Evolutionary conservation across 2,329 filamentous ascomycete genomes (phyloP).

Genomic region (Cladosporium colombiae): DNA sequence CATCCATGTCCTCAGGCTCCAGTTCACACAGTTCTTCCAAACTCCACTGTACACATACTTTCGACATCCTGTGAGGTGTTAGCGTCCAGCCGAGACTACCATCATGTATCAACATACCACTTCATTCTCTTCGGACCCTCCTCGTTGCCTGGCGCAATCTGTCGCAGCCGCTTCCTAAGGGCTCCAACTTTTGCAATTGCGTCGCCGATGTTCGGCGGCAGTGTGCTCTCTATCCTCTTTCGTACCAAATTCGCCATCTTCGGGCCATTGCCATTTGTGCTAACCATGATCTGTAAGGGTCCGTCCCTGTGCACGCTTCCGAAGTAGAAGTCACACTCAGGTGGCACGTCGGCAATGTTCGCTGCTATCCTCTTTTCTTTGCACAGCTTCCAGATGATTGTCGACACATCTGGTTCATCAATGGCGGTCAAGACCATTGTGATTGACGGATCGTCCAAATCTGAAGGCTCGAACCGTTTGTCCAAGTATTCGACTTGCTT

Average conservation of each 20-base stretch:
- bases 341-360: constrained; percentile 95
- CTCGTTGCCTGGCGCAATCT: constrained; percentile 68
- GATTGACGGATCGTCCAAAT: constrained; percentile 68
- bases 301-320: constrained; percentile 93
- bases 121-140: constrained; percentile 87
- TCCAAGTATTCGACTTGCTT: constrained; percentile 78
- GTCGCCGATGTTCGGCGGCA: constrained; percentile 78
- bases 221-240: constrained; percentile 71
- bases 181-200: constrained; percentile 84
- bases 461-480: constrained; percentile 80
- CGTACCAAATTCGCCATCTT: constrained; percentile 85
- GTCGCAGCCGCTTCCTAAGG: constrained; percentile 75
- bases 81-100: constrained; percentile 29
- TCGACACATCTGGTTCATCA: constrained; percentile 89
- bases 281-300: constrained; percentile 96
- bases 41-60: constrained; percentile 82
- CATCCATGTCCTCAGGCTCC: constrained; percentile 78
- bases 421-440: constrained; percentile 93
- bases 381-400: constrained; percentile 89
- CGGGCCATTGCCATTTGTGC: constrained; percentile 94
- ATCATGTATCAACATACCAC: constrained; percentile 59
- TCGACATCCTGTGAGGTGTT: constrained; percentile 71
- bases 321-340: constrained; percentile 99
- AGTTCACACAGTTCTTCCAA: constrained; percentile 83
- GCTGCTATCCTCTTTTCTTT: constrained; percentile 80